Evolutionary conservation across 768 basidiomycete species (phyloP).

Genomic region (Podaxis mareebaensis): DNA sequence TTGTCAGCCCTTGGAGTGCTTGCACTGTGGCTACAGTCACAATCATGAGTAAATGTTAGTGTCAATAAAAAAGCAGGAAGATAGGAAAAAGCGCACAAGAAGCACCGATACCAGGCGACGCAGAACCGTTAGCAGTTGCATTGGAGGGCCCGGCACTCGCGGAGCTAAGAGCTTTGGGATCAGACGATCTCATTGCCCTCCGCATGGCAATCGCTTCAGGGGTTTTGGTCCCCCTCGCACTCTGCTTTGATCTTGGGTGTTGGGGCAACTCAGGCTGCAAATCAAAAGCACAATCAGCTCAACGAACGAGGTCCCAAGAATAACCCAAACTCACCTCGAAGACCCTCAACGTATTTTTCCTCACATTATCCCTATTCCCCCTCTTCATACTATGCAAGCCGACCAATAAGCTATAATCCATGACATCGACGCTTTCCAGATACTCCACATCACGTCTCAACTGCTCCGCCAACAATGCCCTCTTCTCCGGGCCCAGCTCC

Average conservation of each 20-base stretch:
- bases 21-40: not conserved
- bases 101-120: not conserved
- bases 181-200: conserved; percentile 81
- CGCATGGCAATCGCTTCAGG: conserved; percentile 84
- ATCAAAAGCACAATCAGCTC: conserved; percentile 7
- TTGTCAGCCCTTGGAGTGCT: not conserved
- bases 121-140: not conserved
- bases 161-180: conserved; percentile 63
- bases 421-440: conserved; percentile 79
- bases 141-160: not conserved
- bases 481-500: conserved; percentile 95
- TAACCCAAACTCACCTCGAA: conserved; percentile 66
- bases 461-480: conserved; percentile 89
- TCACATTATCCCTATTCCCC: conserved; percentile 90
- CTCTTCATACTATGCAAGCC: conserved; percentile 91
- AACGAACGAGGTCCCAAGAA: not conserved
- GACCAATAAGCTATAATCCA: conserved; percentile 95
- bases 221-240: conserved; percentile 54
- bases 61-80: not conserved
- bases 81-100: not conserved
- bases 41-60: not conserved
- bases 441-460: conserved; percentile 85
- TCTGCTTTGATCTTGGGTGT: conserved; percentile 59
- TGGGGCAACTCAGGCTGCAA: conserved; percentile 69
- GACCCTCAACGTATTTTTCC: conserved; percentile 88